Conservation (phyloP, 148 eudicot species). For the Talinum fruticosum region DNA sequence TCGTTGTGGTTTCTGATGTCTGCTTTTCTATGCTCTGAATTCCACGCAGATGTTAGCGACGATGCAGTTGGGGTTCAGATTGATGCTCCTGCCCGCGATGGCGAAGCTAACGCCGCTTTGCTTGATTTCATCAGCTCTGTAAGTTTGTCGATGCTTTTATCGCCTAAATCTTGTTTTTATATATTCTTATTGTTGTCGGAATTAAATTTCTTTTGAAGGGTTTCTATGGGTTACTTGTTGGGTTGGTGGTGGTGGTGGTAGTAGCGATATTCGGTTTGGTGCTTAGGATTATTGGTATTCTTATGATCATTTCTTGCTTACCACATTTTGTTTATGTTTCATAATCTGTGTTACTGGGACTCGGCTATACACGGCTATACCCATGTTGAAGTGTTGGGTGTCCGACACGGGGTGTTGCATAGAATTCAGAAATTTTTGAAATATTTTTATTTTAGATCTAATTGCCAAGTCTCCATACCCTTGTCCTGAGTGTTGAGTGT, state of each 20-base stretch:
- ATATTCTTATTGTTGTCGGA: neutral
- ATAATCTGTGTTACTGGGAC: no score
- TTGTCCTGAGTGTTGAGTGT: no score
- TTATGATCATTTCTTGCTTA: no score
- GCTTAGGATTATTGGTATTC: neutral
- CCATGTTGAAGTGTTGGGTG: no score
- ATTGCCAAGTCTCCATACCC: no score
- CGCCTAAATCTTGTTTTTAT: neutral
- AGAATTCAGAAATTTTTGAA: no score
- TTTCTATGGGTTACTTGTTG: neutral
- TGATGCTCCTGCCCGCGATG: slow-evolving; percentile 91
- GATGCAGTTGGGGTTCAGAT: slow-evolving; percentile 93
- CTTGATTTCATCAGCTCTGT: slow-evolving; percentile 80
- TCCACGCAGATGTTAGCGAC: slow-evolving; percentile 56
- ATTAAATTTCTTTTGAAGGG: neutral
- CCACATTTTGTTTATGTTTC: neutral
- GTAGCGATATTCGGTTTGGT: neutral
- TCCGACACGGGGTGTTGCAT: no score
- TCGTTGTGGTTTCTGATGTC: neutral
- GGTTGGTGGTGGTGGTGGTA: no score
- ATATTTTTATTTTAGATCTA: no score
- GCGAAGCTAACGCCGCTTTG: slow-evolving; percentile 93
- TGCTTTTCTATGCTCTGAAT: neutral
- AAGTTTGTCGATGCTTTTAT: slow-evolving; percentile 28
- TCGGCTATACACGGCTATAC: no score